Base-by-base conservation (phyloP, 257 asterid species). In the Solanum chmielewskii region DNA sequence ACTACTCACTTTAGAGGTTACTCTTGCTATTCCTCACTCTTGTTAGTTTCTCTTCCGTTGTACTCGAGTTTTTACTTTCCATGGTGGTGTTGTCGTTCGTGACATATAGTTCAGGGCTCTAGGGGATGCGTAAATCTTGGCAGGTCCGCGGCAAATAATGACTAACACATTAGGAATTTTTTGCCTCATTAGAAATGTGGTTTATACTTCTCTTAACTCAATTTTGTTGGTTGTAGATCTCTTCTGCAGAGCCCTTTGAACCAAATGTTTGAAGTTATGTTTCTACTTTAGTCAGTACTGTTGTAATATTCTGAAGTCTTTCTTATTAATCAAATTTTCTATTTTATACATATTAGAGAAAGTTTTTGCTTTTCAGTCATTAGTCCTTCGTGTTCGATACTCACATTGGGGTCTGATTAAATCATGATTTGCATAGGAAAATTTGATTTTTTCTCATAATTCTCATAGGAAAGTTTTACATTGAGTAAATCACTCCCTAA, bases 91-190 rank as follows among this genome's bases (percentile, higher is more conserved):
- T 45, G 62, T 27, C 77, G 42, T 47, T 81, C 20, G 39, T 60
- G 71, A 41, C 27, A 84, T 75, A n/a, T 77, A 15, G 84, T 27
- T 56, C 18, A 47, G 66, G 85, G 69, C 68, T 80, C 27, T 80
- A 10, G 69, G 27, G 85, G 44, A 49, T 47, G 85, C 29, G 68
- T 47, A 47, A 47, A 83, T 35, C 76, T 41, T 83, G 68, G 49
- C 52, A 52, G 85, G 64, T 70, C 70, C 77, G 68, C 76, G 76
- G 89, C 74, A 80, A 87, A 88, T 87, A 71, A 87, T 78, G 89
- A 87, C 92, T 87, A 86, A 91, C 93, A 76, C 20, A 89, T 86
- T 90, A 83, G 92, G 90, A 84, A 86, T 83, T 84, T 52, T 39
- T 85, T 27, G 86, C 82, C 64, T 70, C 87, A 85, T 87, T 88